Percentiles rank a stretch among this genome's conserved stretches.
phyloP scores from a whole-genome alignment of 805 yeast genomes.

The Schwanniomyces yamadae region DNA sequence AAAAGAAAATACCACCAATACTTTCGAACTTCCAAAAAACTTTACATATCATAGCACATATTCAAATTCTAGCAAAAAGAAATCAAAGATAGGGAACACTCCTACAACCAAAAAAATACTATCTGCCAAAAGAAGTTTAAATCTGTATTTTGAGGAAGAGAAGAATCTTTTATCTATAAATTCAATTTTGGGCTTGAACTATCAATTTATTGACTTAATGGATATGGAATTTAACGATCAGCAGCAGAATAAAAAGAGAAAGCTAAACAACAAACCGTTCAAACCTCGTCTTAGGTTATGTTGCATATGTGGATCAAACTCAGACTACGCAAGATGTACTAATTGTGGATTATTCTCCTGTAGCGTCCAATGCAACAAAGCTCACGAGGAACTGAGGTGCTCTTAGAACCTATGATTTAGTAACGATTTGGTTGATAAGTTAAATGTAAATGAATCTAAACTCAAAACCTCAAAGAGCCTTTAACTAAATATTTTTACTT shows the following conservation, averaged over 20 bases:
- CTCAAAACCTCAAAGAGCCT: neutral
- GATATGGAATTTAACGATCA: slow-evolving; percentile 15
- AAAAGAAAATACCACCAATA: slow-evolving; percentile 26
- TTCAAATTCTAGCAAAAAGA: slow-evolving; percentile 21
- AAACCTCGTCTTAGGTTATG: slow-evolving; percentile 39
- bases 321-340: slow-evolving; percentile 38
- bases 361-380: slow-evolving; percentile 38
- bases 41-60: slow-evolving; percentile 36
- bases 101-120: slow-evolving; percentile 43
- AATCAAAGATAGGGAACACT: slow-evolving; percentile 39
- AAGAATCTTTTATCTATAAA: slow-evolving; percentile 42
- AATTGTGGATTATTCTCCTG: slow-evolving; percentile 42
- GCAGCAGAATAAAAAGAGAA: slow-evolving; percentile 16
- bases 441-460: no score
- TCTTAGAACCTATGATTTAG: no score
- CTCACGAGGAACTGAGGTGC: slow-evolving; percentile 44
- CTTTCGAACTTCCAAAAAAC: slow-evolving; percentile 44
- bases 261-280: slow-evolving; percentile 11
- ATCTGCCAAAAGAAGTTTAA: slow-evolving; percentile 42
- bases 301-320: slow-evolving; percentile 39
- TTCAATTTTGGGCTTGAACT: slow-evolving; percentile 40
- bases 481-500: no score
- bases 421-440: neutral
- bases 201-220: slow-evolving; percentile 39
- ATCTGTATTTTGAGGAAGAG: slow-evolving; percentile 46